Base-by-base conservation (phyloP, 2,329 filamentous ascomycete species). In the Sphaceloma murrayae region DNA sequence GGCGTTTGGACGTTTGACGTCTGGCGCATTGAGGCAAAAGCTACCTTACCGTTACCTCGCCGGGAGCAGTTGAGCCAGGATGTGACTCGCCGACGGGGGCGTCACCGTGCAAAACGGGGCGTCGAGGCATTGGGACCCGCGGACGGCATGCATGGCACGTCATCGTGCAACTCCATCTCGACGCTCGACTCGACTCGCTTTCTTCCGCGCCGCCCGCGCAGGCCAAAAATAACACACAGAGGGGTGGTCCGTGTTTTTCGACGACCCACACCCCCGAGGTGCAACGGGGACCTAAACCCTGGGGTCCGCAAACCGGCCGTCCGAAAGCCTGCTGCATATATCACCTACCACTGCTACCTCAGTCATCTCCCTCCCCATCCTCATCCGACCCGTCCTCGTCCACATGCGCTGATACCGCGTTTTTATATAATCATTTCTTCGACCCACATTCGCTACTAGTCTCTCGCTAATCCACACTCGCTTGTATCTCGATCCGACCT, bases 391-490 rank as follows among this genome's bases (percentile, higher is more conserved):
- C 40, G 27, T 43, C 40, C 27, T n/a, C n/a, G n/a, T 8, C 14
- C 40, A 27, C 19, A 45, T 45, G 42, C 31, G 19, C 18, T 45
- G 42, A 45, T 34, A 36, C 36, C 42, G n/a, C 19, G 18, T 13
- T 34, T 30, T 45, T 34, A 36, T 45, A 45, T 45, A 45, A 45
- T 45, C 42, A 27, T 24, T 36, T 34, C 21, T 45, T 14, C 30
- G 19, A 27, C 30, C 42, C 42, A 34, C 30, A 21, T 34, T 45
- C 32, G 31, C 31, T 36, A 34, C 30, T 45, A 34, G 42, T 45
- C 42, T 45, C 42, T 45, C 42, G 42, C 42, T 45, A 34, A 29
- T 31, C 7, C 31, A 45, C 42, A 45, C 32, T 45, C 42, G 42
- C 42, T 45, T 45, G 31, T 34, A n/a, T n/a, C n/a, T n/a, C n/a